Evolutionary conservation across 768 basidiomycete species (phyloP), one percentile per base, ranked within the genome.

Genomic region (Boletellus ananas): DNA sequence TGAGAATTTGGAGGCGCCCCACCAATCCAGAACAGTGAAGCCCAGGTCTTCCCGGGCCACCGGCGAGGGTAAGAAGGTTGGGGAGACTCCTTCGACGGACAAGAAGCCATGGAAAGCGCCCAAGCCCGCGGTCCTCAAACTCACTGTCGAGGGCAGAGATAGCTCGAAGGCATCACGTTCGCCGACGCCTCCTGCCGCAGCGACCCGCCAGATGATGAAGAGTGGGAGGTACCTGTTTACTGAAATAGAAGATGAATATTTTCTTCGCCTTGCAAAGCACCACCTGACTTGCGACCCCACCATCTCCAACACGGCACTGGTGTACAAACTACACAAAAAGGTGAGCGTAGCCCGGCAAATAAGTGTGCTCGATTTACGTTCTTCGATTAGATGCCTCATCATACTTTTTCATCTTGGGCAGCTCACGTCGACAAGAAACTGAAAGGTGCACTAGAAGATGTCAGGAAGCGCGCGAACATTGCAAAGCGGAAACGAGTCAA

Each of bases 331-430:
- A 13, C 55, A 73, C 50, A 53, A 61, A 42, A 81, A 83, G 72
- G 85, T 81, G 46, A 27, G 66, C 39, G 18, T 36, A 18, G n/a
- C 11, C 1, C 16, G 7, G 43, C 14, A 34, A 33, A 33, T 14
- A 21, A 12, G 7, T 36, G 16, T 31, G 12, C 14, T 41, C 10
- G 10, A 37, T 34, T 56, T 8, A 56, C n/a, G 4, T 29, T 25
- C 20, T 7, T 10, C n/a, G 34, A 37, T 11, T 49, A 88, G 87
- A 72, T 87, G 71, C 78, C 83, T 23, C 77, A 82, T 55, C 87
- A 87, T 61, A 57, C 72, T 3, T 12, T 57, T 6, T 60, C 31
- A 8, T 84, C 83, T 13, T 87, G 84, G 84, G 55, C 47, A 29
- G 60, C 58, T n/a, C 72, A 75, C 41, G 43, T 81, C 17, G 38